Evolutionary conservation across 2,329 filamentous ascomycete species (phyloP), one percentile per base, ranked within the genome.

Genomic region (Incumbomyces lentus): DNA sequence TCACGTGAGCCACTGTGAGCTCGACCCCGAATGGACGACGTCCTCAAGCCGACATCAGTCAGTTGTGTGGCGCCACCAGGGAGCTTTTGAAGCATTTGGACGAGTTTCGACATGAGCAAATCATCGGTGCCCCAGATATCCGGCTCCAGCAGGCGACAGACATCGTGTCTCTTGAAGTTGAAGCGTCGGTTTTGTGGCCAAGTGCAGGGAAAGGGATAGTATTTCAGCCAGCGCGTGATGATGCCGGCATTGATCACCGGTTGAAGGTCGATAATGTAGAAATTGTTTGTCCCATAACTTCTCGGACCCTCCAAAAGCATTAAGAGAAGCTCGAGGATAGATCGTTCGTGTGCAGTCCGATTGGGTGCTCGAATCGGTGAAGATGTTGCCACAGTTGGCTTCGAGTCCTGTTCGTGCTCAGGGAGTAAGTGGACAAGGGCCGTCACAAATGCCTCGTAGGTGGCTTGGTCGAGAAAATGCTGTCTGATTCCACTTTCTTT

Each of bases 161-260:
- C 62, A 49, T 68, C 65, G 40, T 60, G 61, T 34, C 60, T 60
- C 22, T 63, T 63, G 17, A 64, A 62, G 44, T 79, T 73, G 37
- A 53, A 51, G 13, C 32, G 16, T 7, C 38, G 35, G 30, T 44
- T 40, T 14, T 53, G 50, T 6, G 53, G 53, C 1, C 64, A 64
- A 14, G 70, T 66, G 16, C 82, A 84, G 69, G 84, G 68, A 41
- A 72, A 88, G 6, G 78, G 75, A 60, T 88, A 86, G 55, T 76
- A 79, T 30, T 70, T 74, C n/a, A 89, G 72, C 84, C 84, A 89
- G 47, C 76, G 78, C 50, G 82, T 79, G 33, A 89, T 72, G 51
- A 89, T 78, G 6, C 73, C 73, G 32, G 81, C 78, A 59, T 77
- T 65, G 14, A 87, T 64, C 44, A 73, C 73, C 19, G 72, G 1